phyloP scores from a whole-genome alignment of 345 rosid genomes.

The Lumnitzera racemosa region DNA sequence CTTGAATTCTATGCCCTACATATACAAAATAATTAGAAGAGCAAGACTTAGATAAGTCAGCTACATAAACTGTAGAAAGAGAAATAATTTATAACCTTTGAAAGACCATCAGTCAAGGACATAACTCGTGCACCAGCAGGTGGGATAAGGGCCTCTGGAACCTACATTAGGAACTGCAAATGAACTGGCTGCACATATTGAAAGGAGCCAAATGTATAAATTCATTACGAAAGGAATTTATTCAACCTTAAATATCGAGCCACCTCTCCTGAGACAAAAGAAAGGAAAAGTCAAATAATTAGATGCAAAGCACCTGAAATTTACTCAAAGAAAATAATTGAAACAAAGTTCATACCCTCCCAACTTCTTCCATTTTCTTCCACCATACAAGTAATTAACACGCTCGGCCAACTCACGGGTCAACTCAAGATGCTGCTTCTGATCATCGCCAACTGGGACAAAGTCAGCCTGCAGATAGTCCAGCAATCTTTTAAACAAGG shows the following conservation, averaged over 20 bases:
- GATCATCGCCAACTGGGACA: slow-evolving; percentile 97
- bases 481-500: background rate
- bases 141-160: slow-evolving; percentile 86
- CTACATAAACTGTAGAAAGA: background rate
- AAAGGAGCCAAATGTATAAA: slow-evolving; percentile 10
- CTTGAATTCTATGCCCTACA: too few relatives aligned
- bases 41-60: too few relatives aligned
- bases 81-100: slow-evolving; percentile 43
- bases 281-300: slow-evolving; percentile 7
- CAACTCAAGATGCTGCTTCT: slow-evolving; percentile 94
- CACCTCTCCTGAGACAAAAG: slow-evolving; percentile 56
- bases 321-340: background rate
- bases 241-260: slow-evolving; percentile 69
- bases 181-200: slow-evolving; percentile 7
- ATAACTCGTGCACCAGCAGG: slow-evolving; percentile 81
- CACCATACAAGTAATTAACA: slow-evolving; percentile 73
- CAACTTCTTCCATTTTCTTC: slow-evolving; percentile 93
- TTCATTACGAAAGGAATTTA: slow-evolving; percentile 9
- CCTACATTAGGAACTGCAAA: slow-evolving; percentile 33
- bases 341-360: slow-evolving; percentile 54
- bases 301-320: background rate
- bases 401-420: slow-evolving; percentile 83
- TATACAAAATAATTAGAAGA: too few relatives aligned
- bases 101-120: slow-evolving; percentile 92
- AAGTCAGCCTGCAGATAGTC: slow-evolving; percentile 67